Evolutionary conservation across 805 yeast genomes (phyloP).

Genomic region (Yarrowia yakushimensis): DNA sequence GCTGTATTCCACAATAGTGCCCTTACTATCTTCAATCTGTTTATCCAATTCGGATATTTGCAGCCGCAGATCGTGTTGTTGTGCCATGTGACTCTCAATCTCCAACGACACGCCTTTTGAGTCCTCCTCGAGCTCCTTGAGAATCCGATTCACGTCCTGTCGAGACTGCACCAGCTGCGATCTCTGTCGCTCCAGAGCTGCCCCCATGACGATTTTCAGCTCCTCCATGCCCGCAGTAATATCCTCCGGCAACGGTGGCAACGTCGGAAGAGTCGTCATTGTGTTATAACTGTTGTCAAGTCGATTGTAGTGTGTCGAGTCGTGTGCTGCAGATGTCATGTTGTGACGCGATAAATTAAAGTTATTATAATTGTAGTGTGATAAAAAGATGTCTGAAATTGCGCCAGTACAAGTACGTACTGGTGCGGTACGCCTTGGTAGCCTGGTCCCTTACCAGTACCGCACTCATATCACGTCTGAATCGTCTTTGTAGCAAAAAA

Average conservation of each 20-base stretch:
- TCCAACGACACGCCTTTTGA: constrained; percentile 33
- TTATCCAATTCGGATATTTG: constrained; percentile 29
- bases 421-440: no score
- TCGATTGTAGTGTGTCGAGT: neutral
- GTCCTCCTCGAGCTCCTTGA: constrained; percentile 31
- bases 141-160: constrained; percentile 1
- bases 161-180: constrained; percentile 11
- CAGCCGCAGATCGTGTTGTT: constrained; percentile 32
- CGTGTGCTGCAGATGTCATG: neutral
- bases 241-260: constrained; percentile 2
- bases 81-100: constrained; percentile 31
- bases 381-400: no score
- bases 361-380: neutral
- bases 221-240: constrained; percentile 13
- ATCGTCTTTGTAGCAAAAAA: no score
- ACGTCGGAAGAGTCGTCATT: neutral
- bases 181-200: constrained; percentile 3
- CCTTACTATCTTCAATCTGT: constrained; percentile 37
- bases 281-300: neutral
- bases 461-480: no score
- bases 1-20: constrained; percentile 34
- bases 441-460: no score
- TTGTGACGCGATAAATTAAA: neutral
- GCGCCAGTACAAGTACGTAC: no score
- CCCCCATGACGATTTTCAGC: constrained; percentile 6